Evolutionary conservation across 441 rosid genomes (phyloP), one percentile per base, ranked within the genome.

Genomic region (Bocquillonia castaneifolia): DNA sequence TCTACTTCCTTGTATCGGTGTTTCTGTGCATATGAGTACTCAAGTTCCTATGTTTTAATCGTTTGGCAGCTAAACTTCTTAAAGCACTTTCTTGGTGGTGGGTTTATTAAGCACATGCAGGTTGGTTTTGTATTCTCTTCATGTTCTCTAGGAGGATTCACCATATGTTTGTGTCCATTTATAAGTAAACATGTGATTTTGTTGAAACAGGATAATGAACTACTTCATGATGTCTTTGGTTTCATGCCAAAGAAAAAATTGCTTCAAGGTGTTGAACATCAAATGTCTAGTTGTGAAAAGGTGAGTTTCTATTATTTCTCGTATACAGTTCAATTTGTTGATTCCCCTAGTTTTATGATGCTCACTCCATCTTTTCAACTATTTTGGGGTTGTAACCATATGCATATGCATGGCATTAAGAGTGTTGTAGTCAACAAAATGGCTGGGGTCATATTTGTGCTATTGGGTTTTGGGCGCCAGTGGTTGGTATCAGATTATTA

Each of bases 51-150:
- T 39, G 6, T 64, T 14, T 65, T 4, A 10, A 3, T 59, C 64
- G 15, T 71, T 72, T 56, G 53, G 72, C 89, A 95, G 98, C 77
- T 92, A 63, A 90, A 89, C 83, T 95, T 74, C 75, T 55, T 92
- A 77, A 95, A 84, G 88, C 95, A 58, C 73, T 95, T 89, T 70
- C 92, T 95, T 63, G 99, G 94, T 6, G 84, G 98, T 55, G 99
- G 99, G 10, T 95, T 95, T 79, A 82, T 84, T 28, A 95, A 86
- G 80, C 99, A 95, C 84, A 88, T 95, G 96, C 97, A 86, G 97
- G 99, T 94, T 63, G 34, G 89, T 70, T 57, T 57, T 75, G 47
- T 70, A 28, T 45, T 32, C 44, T 18, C 7, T 29, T 52, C 3
- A 34, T 23, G 3, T 58, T 28, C 17, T 31, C 2, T 67, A 26